Evolutionary conservation across 2,329 filamentous ascomycete genomes (phyloP), one percentile per base, ranked within the genome.

Genomic region (Epichloe baconii): DNA sequence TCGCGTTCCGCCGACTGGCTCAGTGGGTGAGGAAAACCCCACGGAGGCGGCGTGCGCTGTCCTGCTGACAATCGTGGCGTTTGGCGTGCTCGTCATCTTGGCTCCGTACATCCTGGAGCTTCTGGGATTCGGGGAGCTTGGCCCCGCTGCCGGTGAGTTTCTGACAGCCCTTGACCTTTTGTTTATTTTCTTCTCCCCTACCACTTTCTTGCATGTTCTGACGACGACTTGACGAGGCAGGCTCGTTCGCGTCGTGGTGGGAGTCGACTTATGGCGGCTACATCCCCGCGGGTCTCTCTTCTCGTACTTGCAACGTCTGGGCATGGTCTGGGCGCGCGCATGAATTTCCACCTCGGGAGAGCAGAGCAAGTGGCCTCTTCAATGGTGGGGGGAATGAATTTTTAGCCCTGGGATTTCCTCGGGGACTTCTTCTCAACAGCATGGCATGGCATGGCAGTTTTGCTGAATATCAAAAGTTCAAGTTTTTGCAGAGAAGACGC

Each of bases 201-300:
- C 23, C 7, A 1, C 23, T 8, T 21, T 19, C 3, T 19, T 26
- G 23, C 23, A 7, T 26, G 7, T 26, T 26, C 47, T 42, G 23
- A 42, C 41, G 4, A 2, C 2, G n/a, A 19, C 19, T 19, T 19
- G 19, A 2, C 19, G 19, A 2, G n/a, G 44, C 19, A 54, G 52
- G 35, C 43, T 45, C 50, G 12, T 49, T 52, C 36, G 50, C 50
- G 5, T n/a, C 47, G 14, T 52, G 50, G 50, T 52, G 50, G 50
- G 38, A 49, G 47, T 49, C 50, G 7, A 52, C 50, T 0, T 52
- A 52, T 34, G 26, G 17, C 7, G 50, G 46, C 12, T 49, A 43
- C 40, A 40, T 52, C 15, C 46, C 50, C 15, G 47, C 45, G 31
- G 46, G 21, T 52, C 50, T 3, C 34, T 49, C 21, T 52, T 52